These are phyloP conservation scores for Phytophthora ohioensis DNA, from an alignment of 352 stramenopile species.

Conservation along the genomic window DNA sequence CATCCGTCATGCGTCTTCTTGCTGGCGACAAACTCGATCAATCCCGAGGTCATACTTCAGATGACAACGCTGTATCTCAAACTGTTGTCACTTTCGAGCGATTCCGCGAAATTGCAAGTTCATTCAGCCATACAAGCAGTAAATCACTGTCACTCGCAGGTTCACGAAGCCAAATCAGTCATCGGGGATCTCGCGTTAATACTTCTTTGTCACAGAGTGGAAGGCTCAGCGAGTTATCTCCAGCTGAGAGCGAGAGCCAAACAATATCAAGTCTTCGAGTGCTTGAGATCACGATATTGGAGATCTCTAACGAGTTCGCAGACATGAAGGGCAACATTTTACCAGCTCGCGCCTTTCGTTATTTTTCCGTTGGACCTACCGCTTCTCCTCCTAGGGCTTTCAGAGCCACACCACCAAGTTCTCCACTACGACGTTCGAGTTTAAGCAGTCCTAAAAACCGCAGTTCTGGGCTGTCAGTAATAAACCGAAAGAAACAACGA, in stretches of 20 bases:
- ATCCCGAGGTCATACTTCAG: background rate
- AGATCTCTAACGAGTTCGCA: conserved; percentile 38
- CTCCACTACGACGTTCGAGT: conserved; percentile 9
- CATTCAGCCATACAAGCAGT: background rate
- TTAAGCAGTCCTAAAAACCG: conserved; percentile 9
- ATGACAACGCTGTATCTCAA: background rate
- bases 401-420: conserved; percentile 3
- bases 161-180: too few relatives aligned
- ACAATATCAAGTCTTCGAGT: conserved; percentile 40
- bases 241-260: background rate
- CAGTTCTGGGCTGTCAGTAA: conserved; percentile 9
- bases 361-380: conserved; percentile 33
- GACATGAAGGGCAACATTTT: conserved; percentile 33
- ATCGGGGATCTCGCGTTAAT: too few relatives aligned
- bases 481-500: conserved; percentile 25
- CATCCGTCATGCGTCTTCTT: conserved; percentile 26
- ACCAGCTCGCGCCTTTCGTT: conserved; percentile 34
- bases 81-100: conserved; percentile 32
- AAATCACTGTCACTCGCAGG: background rate
- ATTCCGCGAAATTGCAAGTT: conserved; percentile 28
- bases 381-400: background rate
- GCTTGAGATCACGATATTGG: conserved; percentile 47
- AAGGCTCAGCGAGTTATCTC: background rate
- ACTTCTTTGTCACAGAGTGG: background rate
- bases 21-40: background rate